Conservation (phyloP, 2,329 filamentous ascomycete genomes). For the Cladosporium sp. region DNA sequence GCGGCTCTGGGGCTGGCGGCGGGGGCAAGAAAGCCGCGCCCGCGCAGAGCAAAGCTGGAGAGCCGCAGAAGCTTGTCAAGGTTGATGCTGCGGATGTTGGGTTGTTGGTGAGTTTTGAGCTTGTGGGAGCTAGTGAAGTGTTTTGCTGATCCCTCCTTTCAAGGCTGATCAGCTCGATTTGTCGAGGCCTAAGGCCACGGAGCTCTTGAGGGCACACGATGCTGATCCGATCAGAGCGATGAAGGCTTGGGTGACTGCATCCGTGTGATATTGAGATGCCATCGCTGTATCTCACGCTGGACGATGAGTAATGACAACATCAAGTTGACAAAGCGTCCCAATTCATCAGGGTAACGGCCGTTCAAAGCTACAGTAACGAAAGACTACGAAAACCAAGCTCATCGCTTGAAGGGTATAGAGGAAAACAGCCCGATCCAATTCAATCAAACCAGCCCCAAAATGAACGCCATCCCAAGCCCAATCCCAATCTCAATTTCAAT, state of each 20-base stretch:
- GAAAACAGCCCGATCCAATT: neutral
- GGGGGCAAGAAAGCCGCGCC: slow-evolving; percentile 28
- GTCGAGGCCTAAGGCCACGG: slow-evolving; percentile 64
- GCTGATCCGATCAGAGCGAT: slow-evolving; percentile 64
- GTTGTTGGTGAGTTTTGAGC: slow-evolving; percentile 51
- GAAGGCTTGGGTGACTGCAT: slow-evolving; percentile 47
- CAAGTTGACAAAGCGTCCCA: too few species aligned
- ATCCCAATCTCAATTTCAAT: neutral
- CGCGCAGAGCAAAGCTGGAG: slow-evolving; percentile 20
- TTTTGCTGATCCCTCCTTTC: too few species aligned
- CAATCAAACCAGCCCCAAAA: neutral
- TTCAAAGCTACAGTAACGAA: neutral
- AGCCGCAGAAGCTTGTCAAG: slow-evolving; percentile 52
- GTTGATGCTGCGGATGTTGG: slow-evolving; percentile 66
- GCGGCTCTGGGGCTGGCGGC: slow-evolving; percentile 36
- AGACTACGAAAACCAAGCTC: neutral
- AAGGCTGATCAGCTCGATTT: slow-evolving; percentile 67
- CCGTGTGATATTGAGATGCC: neutral
- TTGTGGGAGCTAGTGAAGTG: too few species aligned
- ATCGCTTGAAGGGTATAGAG: slow-evolving; percentile 1
- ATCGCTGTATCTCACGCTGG: too few species aligned
- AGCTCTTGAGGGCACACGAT: slow-evolving; percentile 65
- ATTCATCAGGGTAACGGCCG: too few species aligned
- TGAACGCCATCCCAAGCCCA: neutral
- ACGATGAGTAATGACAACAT: too few species aligned